Percentiles rank a stretch among this genome's conserved stretches.
Conservation (phyloP, 2,329 filamentous ascomycete species). For the Colletotrichum sp. region DNA sequence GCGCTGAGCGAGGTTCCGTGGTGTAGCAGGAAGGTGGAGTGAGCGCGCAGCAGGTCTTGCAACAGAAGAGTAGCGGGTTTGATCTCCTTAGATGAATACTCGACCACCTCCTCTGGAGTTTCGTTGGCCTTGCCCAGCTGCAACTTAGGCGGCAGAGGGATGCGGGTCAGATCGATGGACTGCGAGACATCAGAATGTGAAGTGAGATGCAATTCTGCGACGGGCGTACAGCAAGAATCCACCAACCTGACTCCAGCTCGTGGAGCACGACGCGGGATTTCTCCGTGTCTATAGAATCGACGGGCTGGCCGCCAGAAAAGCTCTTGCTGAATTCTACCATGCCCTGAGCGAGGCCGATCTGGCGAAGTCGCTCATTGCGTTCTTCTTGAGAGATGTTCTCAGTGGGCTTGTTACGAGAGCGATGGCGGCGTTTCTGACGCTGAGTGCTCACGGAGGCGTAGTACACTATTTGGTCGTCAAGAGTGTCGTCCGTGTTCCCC, state of each 20-base stretch:
- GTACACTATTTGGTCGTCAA: constrained; percentile 89
- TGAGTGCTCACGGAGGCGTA: constrained; percentile 71
- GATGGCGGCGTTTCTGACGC: constrained; percentile 41
- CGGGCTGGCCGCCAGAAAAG: constrained; percentile 77
- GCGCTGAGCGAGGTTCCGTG: constrained; percentile 77
- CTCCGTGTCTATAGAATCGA: constrained; percentile 90
- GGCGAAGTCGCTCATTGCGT: constrained; percentile 84
- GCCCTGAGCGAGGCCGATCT: constrained; percentile 94
- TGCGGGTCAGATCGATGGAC: constrained; percentile 81
- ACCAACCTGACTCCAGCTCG: constrained; percentile 91
- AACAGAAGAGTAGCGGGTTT: constrained; percentile 80
- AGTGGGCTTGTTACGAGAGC: constrained; percentile 45
- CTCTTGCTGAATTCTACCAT: constrained; percentile 92
- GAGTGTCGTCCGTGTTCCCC: constrained; percentile 59
- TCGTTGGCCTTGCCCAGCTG: constrained; percentile 44
- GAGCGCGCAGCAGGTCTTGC: constrained; percentile 81
- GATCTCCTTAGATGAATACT: constrained; percentile 91
- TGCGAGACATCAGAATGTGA: constrained; percentile 33
- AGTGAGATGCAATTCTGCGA: not conserved
- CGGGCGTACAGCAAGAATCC: constrained; percentile 84
- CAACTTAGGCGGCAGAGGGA: constrained; percentile 63
- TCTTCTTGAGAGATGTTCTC: constrained; percentile 62
- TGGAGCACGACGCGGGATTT: constrained; percentile 83
- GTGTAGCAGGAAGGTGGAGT: constrained; percentile 85
- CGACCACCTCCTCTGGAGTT: constrained; percentile 53